Conservation (phyloP, 2,329 filamentous ascomycete species). For the Zalaria obscura region DNA sequence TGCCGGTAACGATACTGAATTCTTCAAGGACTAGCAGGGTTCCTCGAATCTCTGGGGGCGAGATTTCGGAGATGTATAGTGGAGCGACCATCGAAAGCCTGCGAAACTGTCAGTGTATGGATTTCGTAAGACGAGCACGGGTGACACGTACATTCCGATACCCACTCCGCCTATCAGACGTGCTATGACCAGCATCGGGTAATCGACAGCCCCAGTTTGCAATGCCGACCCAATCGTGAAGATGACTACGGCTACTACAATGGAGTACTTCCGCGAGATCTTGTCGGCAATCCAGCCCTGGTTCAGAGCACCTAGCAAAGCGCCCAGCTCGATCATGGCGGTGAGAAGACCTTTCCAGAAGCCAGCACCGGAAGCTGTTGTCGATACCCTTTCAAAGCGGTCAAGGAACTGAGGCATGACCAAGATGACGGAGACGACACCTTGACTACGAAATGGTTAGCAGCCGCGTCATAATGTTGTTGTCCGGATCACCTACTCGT, state of each 20-base stretch:
- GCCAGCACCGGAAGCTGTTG: constrained; percentile 25
- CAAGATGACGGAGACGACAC: constrained; percentile 26
- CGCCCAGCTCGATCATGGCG: constrained; percentile 42
- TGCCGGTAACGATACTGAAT: constrained; percentile 32
- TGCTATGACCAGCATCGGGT: constrained; percentile 36
- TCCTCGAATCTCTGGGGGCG: constrained; percentile 24
- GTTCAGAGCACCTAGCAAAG: constrained; percentile 29
- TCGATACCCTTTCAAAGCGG: constrained; percentile 22
- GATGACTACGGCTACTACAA: constrained; percentile 35
- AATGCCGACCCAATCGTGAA: constrained; percentile 38
- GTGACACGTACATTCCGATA: constrained; percentile 29
- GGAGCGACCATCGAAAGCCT: constrained; percentile 32
- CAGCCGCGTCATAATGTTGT: background rate
- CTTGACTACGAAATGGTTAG: constrained; percentile 3
- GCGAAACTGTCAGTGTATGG: background rate
- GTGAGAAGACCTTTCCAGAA: constrained; percentile 34
- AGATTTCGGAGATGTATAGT: constrained; percentile 25
- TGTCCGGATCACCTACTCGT: constrained; percentile 21
- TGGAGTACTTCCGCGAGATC: constrained; percentile 37
- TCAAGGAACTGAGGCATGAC: constrained; percentile 39
- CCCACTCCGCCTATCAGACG: constrained; percentile 37
- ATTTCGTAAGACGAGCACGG: background rate
- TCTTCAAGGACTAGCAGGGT: constrained; percentile 33
- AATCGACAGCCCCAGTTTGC: constrained; percentile 36
- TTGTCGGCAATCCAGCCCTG: constrained; percentile 38